Conservation (phyloP, 1,284 basidiomycete genomes). For the Pascua guehoae region DNA sequence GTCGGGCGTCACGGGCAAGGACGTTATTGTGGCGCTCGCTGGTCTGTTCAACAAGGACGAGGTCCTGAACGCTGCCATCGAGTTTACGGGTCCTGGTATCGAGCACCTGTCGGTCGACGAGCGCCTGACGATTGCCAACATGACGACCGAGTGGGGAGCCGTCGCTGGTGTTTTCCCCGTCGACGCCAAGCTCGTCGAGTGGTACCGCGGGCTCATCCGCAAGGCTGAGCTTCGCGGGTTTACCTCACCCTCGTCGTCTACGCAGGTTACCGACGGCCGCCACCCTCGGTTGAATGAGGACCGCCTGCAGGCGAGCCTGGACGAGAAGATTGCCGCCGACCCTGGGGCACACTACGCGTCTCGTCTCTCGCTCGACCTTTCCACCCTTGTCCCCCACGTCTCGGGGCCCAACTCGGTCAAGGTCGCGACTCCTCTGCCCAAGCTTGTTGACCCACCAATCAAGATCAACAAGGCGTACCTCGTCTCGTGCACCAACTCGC, state of each 20-base stretch:
- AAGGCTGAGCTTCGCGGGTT: conserved; percentile 80
- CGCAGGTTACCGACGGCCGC: conserved; percentile 46
- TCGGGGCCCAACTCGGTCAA: conserved; percentile 98
- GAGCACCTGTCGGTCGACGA: conserved; percentile 79
- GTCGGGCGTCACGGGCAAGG: conserved; percentile 93
- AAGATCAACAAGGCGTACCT: conserved; percentile 97
- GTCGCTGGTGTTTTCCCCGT: conserved; percentile 93
- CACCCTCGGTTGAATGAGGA: conserved; percentile 83
- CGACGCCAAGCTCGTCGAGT: conserved; percentile 73
- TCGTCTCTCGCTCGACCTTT: conserved; percentile 86
- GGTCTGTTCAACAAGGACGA: conserved; percentile 97
- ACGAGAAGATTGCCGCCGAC: conserved; percentile 65
- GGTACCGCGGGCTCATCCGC: conserved; percentile 79
- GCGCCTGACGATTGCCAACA: conserved; percentile 90
- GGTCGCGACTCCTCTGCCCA: conserved; percentile 82
- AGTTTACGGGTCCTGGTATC: conserved; percentile 95
- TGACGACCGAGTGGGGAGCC: conserved; percentile 99
- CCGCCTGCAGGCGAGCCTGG: conserved; percentile 65
- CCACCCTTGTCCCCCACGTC: conserved; percentile 89
- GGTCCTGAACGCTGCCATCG: conserved; percentile 96
- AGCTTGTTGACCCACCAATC: conserved; percentile 69
- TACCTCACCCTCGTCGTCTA: conserved; percentile 41
- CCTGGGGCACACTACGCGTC: conserved; percentile 77
- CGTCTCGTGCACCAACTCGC: conserved; percentile 96
- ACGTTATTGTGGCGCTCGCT: conserved; percentile 95